Conservation (phyloP, 2,329 filamentous ascomycete genomes). For the Botryosphaeria agaves region DNA sequence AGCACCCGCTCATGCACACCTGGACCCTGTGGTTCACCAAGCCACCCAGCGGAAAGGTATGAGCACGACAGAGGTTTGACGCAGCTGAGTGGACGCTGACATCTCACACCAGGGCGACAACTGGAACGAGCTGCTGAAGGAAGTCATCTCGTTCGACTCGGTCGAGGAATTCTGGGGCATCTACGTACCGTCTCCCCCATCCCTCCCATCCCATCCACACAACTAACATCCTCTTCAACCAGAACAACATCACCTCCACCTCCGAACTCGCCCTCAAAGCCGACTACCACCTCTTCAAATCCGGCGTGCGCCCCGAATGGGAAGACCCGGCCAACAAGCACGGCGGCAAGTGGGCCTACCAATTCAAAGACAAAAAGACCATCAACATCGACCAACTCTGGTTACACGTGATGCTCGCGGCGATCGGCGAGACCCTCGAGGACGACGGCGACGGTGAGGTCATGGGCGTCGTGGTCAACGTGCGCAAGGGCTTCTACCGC, state of each 20-base stretch:
- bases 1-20: constrained; percentile 91
- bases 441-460: constrained; percentile 88
- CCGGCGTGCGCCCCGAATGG: constrained; percentile 92
- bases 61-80: constrained; percentile 8
- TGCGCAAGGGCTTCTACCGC: constrained; percentile 95
- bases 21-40: constrained; percentile 99
- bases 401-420: constrained; percentile 92
- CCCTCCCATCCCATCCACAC: constrained; percentile 3
- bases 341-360: constrained; percentile 96
- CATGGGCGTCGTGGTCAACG: constrained; percentile 98
- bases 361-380: constrained; percentile 88
- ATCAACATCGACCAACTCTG: constrained; percentile 89
- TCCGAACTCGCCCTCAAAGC: constrained; percentile 94
- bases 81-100: too few species aligned
- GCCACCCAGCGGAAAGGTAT: constrained; percentile 84
- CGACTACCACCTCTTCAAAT: constrained; percentile 99
- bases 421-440: constrained; percentile 95
- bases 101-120: constrained; percentile 60
- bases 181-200: constrained; percentile 44
- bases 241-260: constrained; percentile 98
- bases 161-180: constrained; percentile 99
- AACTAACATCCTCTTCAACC: constrained; percentile 1
- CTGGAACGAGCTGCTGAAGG: constrained; percentile 96
- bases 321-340: constrained; percentile 98
- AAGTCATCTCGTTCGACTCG: constrained; percentile 96